Conservation (phyloP, 179 eudicot species). For the Vitellaria paradoxa region DNA sequence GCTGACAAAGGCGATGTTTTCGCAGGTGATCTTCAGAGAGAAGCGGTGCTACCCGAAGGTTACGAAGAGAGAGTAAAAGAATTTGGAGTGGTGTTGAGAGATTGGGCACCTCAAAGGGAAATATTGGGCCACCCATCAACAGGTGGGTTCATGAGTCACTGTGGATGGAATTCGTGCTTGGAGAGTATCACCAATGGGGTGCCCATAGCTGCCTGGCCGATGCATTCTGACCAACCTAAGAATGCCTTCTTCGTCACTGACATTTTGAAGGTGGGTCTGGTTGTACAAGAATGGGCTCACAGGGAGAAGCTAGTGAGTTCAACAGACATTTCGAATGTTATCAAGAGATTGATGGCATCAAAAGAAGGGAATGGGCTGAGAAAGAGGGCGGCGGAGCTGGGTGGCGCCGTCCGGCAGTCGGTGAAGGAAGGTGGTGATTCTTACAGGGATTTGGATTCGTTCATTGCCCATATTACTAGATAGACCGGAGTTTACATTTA, state of each 20-base stretch:
- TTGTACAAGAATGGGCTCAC: slow-evolving; percentile 37
- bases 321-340: too few relatives aligned
- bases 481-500: too few relatives aligned
- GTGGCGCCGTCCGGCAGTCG: slow-evolving; percentile 26
- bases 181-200: slow-evolving; percentile 68
- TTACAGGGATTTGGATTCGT: slow-evolving; percentile 40
- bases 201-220: slow-evolving; percentile 73
- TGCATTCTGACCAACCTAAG: slow-evolving; percentile 70
- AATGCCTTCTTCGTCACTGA: slow-evolving; percentile 42
- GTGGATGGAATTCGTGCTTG: slow-evolving; percentile 80
- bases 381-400: slow-evolving; percentile 38
- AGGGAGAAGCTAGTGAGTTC: too few relatives aligned
- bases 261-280: slow-evolving; percentile 34
- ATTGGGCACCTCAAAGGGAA: slow-evolving; percentile 77
- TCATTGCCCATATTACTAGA: slow-evolving; percentile 51
- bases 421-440: slow-evolving; percentile 48
- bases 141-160: slow-evolving; percentile 75
- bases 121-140: slow-evolving; percentile 59
- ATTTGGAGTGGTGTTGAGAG: slow-evolving; percentile 48
- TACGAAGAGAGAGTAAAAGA: slow-evolving; percentile 48
- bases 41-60: slow-evolving; percentile 44
- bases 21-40: not conserved
- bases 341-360: slow-evolving; percentile 41
- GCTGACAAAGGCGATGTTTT: slow-evolving; percentile 27
- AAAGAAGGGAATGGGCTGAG: slow-evolving; percentile 49